phyloP scores from a whole-genome alignment of 345 rosid species.

The Noccaea caerulescens region DNA sequence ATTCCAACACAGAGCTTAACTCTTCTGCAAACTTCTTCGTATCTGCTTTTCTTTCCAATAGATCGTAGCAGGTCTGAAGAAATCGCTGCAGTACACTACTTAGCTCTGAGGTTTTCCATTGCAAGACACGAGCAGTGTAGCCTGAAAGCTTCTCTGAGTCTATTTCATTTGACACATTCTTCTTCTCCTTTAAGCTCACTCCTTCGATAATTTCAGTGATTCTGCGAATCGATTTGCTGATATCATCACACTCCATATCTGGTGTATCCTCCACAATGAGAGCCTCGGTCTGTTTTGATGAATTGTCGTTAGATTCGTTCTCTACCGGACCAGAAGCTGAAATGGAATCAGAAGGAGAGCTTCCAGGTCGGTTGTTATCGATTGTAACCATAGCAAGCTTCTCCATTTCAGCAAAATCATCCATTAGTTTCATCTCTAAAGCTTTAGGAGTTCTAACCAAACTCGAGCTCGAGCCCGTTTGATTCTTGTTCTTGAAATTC shows the following conservation, averaged over 20 bases:
- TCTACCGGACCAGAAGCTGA: slow-evolving; percentile 44
- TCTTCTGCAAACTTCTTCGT: slow-evolving; percentile 63
- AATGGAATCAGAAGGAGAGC: slow-evolving; percentile 44
- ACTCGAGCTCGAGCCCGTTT: slow-evolving; percentile 48
- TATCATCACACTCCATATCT: slow-evolving; percentile 49
- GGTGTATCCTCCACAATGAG: slow-evolving; percentile 35
- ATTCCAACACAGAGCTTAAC: slow-evolving; percentile 64
- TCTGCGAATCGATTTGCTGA: slow-evolving; percentile 60
- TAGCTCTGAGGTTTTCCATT: slow-evolving; percentile 88
- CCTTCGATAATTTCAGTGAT: slow-evolving; percentile 74
- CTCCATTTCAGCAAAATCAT: slow-evolving; percentile 97
- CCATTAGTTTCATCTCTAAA: slow-evolving; percentile 83
- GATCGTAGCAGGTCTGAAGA: slow-evolving; percentile 67
- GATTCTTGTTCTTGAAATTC: slow-evolving; percentile 64
- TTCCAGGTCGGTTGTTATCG: slow-evolving; percentile 51
- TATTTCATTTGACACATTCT: slow-evolving; percentile 39
- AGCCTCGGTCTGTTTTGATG: slow-evolving; percentile 43
- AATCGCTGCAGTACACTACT: slow-evolving; percentile 56
- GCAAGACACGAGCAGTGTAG: slow-evolving; percentile 76
- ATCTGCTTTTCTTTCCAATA: slow-evolving; percentile 63
- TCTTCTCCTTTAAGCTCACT: slow-evolving; percentile 57
- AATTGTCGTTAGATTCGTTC: slow-evolving; percentile 42
- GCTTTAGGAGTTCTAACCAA: slow-evolving; percentile 57
- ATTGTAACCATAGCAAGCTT: slow-evolving; percentile 62
- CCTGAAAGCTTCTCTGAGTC: slow-evolving; percentile 59